A percentile compares a stretch with the other conserved stretches of the same genome.
These are phyloP conservation scores for Multifurca ochricompacta DNA, from an alignment of 768 basidiomycete genomes.

Conservation along the genomic window DNA sequence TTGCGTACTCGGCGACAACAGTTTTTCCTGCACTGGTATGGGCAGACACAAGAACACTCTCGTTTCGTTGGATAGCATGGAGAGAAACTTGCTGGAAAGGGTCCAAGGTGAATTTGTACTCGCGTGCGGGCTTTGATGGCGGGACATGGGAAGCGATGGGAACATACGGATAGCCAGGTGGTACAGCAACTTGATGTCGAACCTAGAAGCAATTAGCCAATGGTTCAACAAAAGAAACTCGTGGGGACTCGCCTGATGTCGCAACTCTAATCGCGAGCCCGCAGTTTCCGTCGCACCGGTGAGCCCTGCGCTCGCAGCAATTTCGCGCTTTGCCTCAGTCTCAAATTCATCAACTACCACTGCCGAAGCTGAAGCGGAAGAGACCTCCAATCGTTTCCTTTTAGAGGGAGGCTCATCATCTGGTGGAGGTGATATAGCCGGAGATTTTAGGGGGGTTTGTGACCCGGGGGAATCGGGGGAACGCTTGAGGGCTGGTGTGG, in stretches of 20 bases:
- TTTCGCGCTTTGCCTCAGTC: slow-evolving; percentile 87
- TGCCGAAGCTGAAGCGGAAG: slow-evolving; percentile 53
- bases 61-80: slow-evolving; percentile 92
- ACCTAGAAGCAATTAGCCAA: slow-evolving; percentile 41
- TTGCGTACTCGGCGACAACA: slow-evolving; percentile 98
- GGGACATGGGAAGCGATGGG: slow-evolving; percentile 91
- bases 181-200: slow-evolving; percentile 93
- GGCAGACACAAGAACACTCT: slow-evolving; percentile 95
- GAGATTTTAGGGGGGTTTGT: background rate
- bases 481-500: slow-evolving; percentile 33
- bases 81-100: slow-evolving; percentile 96
- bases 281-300: slow-evolving; percentile 58
- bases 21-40: slow-evolving; percentile 99
- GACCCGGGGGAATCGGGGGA: slow-evolving; percentile 32
- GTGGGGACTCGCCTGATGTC: slow-evolving; percentile 56
- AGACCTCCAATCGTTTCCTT: slow-evolving; percentile 42
- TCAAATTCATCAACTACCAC: slow-evolving; percentile 86
- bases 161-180: slow-evolving; percentile 82
- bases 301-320: slow-evolving; percentile 82
- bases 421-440: slow-evolving; percentile 22
- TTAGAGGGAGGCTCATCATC: slow-evolving; percentile 42
- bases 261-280: slow-evolving; percentile 64
- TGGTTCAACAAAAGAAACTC: slow-evolving; percentile 2
- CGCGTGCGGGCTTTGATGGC: slow-evolving; percentile 80
- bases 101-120: slow-evolving; percentile 95